Evolutionary conservation across 2,329 filamentous ascomycete species (phyloP).

Genomic region (Colletotrichum destructivum): DNA sequence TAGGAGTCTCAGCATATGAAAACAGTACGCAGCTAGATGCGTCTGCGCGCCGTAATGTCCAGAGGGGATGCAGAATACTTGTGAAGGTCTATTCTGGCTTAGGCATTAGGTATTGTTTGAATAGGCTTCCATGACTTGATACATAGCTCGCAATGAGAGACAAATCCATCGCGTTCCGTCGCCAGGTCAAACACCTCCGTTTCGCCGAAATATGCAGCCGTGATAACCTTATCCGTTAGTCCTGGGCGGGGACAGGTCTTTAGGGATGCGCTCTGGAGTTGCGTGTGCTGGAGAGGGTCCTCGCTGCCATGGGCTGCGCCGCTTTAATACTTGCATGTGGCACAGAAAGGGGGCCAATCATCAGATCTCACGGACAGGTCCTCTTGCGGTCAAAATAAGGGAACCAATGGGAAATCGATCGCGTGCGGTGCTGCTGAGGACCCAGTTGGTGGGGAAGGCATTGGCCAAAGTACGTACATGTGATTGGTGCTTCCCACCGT

Average conservation of each 20-base stretch:
- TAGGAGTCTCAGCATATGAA: background rate
- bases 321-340: no score
- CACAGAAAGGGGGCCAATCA: no score
- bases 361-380: no score
- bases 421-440: background rate
- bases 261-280: background rate
- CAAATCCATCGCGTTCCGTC: background rate
- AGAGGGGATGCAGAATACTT: no score
- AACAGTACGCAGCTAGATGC: background rate
- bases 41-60: background rate
- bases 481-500: background rate
- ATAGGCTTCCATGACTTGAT: background rate
- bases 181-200: no score
- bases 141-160: background rate
- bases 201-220: background rate
- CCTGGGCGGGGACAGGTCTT: background rate
- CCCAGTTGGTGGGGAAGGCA: background rate
- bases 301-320: background rate
- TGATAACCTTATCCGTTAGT: background rate
- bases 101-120: background rate
- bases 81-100: background rate
- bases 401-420: no score
- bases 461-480: background rate
- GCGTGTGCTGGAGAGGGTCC: background rate
- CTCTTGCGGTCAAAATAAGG: no score